These are phyloP conservation scores for Globisporangium cederbergense DNA, from an alignment of 352 stramenopile genomes.

Conservation along the genomic window DNA sequence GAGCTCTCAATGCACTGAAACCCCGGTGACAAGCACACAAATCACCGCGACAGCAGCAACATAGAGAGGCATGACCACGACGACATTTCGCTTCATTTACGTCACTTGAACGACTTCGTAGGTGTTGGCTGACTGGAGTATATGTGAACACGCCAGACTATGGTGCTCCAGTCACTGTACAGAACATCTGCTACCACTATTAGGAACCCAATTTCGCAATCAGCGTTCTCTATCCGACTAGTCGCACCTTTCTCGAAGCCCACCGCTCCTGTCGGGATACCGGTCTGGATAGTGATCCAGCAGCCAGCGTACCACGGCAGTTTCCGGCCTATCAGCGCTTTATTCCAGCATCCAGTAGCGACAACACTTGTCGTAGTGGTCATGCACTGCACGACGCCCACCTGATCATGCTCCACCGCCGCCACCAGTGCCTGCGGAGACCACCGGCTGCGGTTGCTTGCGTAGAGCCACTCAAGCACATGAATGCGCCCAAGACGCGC, in stretches of 20 bases:
- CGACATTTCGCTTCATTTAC: neutral
- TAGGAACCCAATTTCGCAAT: no score
- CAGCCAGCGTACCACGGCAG: neutral
- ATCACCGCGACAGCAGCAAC: neutral
- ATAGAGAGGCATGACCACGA: neutral
- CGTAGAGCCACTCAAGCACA: neutral
- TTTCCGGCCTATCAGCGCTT: neutral
- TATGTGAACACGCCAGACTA: neutral
- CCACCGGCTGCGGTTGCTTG: neutral
- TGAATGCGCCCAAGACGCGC: neutral
- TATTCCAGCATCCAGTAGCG: neutral
- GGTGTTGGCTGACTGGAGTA: neutral
- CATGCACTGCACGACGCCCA: neutral
- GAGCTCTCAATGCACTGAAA: neutral
- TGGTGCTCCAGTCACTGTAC: neutral
- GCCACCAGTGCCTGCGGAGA: neutral
- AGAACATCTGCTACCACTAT: neutral
- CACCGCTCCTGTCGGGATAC: neutral
- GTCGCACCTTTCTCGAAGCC: neutral
- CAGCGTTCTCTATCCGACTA: no score
- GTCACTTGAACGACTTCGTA: neutral
- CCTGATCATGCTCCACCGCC: neutral
- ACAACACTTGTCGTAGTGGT: neutral
- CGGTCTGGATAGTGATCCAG: neutral
- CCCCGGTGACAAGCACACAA: neutral